Conservation (phyloP, 2,329 filamentous ascomycete species). For the Paecilomyces dactylethromorphus region DNA sequence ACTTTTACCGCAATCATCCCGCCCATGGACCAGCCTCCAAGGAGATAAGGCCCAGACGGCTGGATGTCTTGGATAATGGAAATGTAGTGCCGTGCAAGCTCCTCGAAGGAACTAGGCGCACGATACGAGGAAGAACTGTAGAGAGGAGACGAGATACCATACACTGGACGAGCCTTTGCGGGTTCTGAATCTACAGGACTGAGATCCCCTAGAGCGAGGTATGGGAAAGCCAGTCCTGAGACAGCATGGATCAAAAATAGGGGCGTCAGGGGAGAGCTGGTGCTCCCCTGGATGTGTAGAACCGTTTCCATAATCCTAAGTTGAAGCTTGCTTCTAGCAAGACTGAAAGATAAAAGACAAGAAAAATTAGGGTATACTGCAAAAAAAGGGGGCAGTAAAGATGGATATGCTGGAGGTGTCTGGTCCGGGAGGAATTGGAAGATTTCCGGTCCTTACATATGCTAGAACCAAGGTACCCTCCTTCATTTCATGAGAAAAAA, state of each 20-base stretch:
- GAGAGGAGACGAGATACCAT: conserved; percentile 14
- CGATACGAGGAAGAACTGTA: conserved; percentile 11
- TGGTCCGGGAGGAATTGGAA: not conserved
- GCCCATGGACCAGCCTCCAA: conserved; percentile 33
- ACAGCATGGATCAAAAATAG: conserved; percentile 14
- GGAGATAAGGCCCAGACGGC: conserved; percentile 29
- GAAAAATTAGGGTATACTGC: not conserved
- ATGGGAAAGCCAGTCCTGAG: conserved; percentile 14
- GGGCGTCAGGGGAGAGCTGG: conserved; percentile 10
- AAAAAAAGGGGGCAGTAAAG: not conserved
- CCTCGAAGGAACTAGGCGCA: conserved; percentile 8
- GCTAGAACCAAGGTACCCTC: not conserved
- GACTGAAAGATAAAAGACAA: not conserved
- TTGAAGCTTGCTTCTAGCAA: not conserved
- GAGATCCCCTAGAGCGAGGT: conserved; percentile 13
- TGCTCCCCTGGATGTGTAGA: conserved; percentile 13
- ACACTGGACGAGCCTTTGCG: conserved; percentile 10
- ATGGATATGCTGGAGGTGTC: not conserved
- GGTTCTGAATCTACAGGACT: conserved; percentile 1
- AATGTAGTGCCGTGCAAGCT: conserved; percentile 12
- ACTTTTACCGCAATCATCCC: conserved; percentile 26
- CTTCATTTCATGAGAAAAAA: not conserved
- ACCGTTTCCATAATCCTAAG: conserved; percentile 10
- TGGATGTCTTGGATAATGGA: conserved; percentile 18
- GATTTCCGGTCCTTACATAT: not conserved